Evolutionary conservation across 148 eudicot species (phyloP).

Genomic region (Vaccinium darrowii): DNA sequence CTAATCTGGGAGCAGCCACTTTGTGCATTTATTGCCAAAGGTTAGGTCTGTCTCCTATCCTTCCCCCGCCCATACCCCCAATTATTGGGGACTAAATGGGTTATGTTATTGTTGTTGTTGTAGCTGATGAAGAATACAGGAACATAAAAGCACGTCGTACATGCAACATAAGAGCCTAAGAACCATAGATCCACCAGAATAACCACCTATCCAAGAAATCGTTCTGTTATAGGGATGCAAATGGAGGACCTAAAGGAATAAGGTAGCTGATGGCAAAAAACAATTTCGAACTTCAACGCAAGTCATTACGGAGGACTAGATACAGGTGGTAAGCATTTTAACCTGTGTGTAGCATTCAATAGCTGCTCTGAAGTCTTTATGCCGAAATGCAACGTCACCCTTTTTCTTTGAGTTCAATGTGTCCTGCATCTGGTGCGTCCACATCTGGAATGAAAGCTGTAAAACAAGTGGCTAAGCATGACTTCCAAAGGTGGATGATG

Average conservation of each 20-base stretch:
- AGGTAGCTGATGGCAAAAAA: not conserved
- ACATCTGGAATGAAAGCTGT: conserved; percentile 98
- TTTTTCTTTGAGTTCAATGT: conserved; percentile 86
- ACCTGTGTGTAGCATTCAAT: conserved; percentile 86
- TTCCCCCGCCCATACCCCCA: too few relatives aligned
- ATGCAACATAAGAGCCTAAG: not conserved
- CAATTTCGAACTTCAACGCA: not conserved
- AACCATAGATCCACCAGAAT: too few relatives aligned
- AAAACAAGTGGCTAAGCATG: conserved; percentile 16
- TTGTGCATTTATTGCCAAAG: too few relatives aligned
- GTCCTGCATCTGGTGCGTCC: conserved; percentile 98
- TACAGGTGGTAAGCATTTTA: conserved; percentile 3
- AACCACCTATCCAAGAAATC: not conserved
- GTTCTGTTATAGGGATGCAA: not conserved
- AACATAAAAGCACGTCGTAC: not conserved
- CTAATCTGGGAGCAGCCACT: too few relatives aligned
- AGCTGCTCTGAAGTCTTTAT: conserved; percentile 74
- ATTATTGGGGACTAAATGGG: too few relatives aligned
- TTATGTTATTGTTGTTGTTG: too few relatives aligned
- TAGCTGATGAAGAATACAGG: not conserved
- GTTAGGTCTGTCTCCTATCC: too few relatives aligned
- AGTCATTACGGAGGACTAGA: not conserved
- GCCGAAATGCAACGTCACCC: conserved; percentile 88
- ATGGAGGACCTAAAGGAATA: not conserved
- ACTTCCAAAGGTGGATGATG: not conserved